These are phyloP conservation scores for Tolypocladium cylindrosporum DNA, from an alignment of 2,329 filamentous ascomycete genomes.

Conservation along the genomic window DNA sequence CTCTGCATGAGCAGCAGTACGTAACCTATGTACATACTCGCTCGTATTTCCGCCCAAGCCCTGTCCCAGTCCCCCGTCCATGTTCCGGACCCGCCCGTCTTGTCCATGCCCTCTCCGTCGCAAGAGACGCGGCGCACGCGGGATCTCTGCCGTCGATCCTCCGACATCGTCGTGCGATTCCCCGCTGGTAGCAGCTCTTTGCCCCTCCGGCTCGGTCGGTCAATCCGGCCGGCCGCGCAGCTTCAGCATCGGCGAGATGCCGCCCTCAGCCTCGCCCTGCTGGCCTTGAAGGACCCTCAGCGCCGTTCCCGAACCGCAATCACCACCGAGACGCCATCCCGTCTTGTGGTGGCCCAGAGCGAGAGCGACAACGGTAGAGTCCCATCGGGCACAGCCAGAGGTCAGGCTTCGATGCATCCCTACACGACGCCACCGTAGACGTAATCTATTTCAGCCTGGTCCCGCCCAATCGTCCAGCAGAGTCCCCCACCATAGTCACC, in stretches of 20 bases:
- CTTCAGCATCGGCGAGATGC: background rate
- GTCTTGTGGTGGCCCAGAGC: too few relatives aligned
- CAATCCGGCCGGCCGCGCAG: background rate
- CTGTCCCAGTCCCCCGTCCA: background rate
- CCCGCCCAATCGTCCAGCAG: constrained; percentile 5
- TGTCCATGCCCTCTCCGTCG: background rate
- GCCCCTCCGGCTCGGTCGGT: background rate
- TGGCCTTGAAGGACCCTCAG: background rate
- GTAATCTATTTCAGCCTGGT: background rate
- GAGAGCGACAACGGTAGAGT: background rate
- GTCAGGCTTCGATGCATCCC: constrained; percentile 1
- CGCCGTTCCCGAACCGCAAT: background rate
- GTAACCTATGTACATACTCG: background rate
- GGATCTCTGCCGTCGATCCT: constrained; percentile 7
- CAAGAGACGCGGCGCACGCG: constrained; percentile 3
- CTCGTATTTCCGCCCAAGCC: background rate
- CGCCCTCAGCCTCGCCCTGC: background rate
- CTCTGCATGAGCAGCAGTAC: background rate
- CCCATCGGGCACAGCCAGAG: background rate
- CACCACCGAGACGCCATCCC: background rate
- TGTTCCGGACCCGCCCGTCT: background rate
- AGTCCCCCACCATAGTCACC: background rate
- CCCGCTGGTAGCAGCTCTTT: background rate
- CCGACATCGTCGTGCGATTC: background rate
- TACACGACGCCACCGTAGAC: constrained; percentile 1